Base-by-base conservation (phyloP, 1,284 basidiomycete species). In the Cryptococcus sp. region DNA sequence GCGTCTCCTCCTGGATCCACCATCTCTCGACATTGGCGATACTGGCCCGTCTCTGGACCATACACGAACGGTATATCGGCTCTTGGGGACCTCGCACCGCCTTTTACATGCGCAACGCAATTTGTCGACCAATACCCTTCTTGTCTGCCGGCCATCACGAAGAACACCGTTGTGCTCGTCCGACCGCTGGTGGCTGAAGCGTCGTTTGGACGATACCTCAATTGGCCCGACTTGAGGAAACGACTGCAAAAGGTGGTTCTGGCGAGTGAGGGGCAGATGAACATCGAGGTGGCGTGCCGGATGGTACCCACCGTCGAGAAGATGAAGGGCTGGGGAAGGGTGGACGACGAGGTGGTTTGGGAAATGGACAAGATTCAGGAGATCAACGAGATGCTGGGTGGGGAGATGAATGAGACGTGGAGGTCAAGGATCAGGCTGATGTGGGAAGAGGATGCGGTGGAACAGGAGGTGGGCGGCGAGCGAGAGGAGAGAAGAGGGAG, bases 41-140 rank as follows among this genome's bases (percentile, higher is more conserved):
- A 32, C 41, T 43, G 41, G 41, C 41, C 41, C 7, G 41, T 43
- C 41, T 25, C 23, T 18, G 41, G 41, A 32, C 41, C 41, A 9
- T 43, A 43, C 19, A 33, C 41, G 4, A 43, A 43, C 31, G 41
- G 23, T 4, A 24, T 43, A n/a, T 9, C 23, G 16, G 41, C 41
- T 5, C 31, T 43, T 9, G 41, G 28, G 21, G 26, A 22, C 14
- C 10, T 33, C 31, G 31, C 41, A 19, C 41, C 41, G n/a, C 19
- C 41, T 9, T n/a, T 14, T n/a, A 43, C 41, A 3, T 43, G 22
- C 31, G 41, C 41, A 12, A 43, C 41, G 28, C 41, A 43, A 19
- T 32, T 25, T 24, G 19, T 43, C 28, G 41, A 43, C 14, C 41
- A 43, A 32, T 43, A 33, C 41, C 41, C 41, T 19, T 6, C 41